phyloP scores from a whole-genome alignment of 768 basidiomycete species.

The Kondoa subrosea region DNA sequence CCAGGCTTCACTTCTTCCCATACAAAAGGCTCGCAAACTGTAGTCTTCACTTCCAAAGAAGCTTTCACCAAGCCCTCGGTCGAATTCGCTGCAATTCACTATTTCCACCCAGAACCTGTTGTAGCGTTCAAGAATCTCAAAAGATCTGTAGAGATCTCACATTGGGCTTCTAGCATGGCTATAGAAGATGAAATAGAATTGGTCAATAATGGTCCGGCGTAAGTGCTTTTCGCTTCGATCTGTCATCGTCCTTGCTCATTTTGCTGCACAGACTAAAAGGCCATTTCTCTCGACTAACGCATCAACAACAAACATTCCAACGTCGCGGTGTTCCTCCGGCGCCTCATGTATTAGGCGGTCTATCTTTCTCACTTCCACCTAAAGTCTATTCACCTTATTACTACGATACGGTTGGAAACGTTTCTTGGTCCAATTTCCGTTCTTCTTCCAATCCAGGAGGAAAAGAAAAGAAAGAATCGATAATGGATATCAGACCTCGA shows the following conservation, averaged over 20 bases:
- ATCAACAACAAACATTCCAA: conserved; percentile 39
- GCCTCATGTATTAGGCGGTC: conserved; percentile 38
- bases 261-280: conserved; percentile 57
- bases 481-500: conserved; percentile 68
- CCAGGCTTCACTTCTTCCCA: neutral
- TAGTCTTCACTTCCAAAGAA: conserved; percentile 6
- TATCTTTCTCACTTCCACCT: conserved; percentile 66
- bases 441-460: conserved; percentile 37
- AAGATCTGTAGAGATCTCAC: conserved; percentile 75
- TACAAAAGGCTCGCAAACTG: neutral
- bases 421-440: conserved; percentile 79
- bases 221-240: conserved; percentile 32
- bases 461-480: conserved; percentile 35
- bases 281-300: conserved; percentile 78
- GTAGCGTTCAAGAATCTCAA: conserved; percentile 55
- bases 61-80: neutral
- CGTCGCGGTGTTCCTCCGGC: neutral
- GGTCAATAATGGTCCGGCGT: conserved; percentile 82
- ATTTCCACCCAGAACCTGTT: conserved; percentile 63
- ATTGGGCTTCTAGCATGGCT: conserved; percentile 91
- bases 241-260: neutral
- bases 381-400: conserved; percentile 69
- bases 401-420: conserved; percentile 85
- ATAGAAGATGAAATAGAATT: conserved; percentile 72
- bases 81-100: conserved; percentile 44